These are phyloP conservation scores for Teunomyces tritomae DNA, from an alignment of 805 yeast species.

Conservation along the genomic window DNA sequence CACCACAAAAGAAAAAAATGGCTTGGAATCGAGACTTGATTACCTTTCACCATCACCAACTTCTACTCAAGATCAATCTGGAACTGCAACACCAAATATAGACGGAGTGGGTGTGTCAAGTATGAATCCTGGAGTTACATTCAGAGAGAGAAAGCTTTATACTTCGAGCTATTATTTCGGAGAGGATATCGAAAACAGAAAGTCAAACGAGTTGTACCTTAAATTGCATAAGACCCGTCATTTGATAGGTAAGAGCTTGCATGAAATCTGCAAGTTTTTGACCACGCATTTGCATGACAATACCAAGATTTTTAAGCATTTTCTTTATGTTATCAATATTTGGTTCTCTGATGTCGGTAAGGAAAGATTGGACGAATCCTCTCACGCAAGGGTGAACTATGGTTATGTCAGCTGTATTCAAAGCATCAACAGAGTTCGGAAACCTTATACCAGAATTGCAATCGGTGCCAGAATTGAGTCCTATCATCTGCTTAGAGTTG, in stretches of 20 bases:
- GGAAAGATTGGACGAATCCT: constrained; percentile 58
- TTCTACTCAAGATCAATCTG: constrained; percentile 29
- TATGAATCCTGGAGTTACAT: constrained; percentile 53
- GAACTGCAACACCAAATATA: constrained; percentile 43
- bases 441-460: constrained; percentile 74
- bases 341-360: constrained; percentile 83
- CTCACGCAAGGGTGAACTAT: constrained; percentile 56
- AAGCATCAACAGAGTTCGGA: constrained; percentile 57
- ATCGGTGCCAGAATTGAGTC: constrained; percentile 72
- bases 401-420: constrained; percentile 58
- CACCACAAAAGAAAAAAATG: constrained; percentile 11
- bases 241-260: constrained; percentile 61
- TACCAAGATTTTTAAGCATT: constrained; percentile 56
- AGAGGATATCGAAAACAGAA: constrained; percentile 45
- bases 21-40: constrained; percentile 4
- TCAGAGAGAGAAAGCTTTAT: constrained; percentile 60
- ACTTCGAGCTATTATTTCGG: constrained; percentile 67
- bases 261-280: constrained; percentile 50
- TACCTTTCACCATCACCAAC: constrained; percentile 6
- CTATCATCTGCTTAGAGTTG: constrained; percentile 72
- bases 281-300: constrained; percentile 56
- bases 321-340: constrained; percentile 61
- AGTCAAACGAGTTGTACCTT: constrained; percentile 28
- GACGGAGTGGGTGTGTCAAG: constrained; percentile 44
- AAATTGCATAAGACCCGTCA: constrained; percentile 60